These are phyloP conservation scores for Micromonas pusilla DNA, from an alignment of 139 green algal species.

Conservation along the genomic window DNA sequence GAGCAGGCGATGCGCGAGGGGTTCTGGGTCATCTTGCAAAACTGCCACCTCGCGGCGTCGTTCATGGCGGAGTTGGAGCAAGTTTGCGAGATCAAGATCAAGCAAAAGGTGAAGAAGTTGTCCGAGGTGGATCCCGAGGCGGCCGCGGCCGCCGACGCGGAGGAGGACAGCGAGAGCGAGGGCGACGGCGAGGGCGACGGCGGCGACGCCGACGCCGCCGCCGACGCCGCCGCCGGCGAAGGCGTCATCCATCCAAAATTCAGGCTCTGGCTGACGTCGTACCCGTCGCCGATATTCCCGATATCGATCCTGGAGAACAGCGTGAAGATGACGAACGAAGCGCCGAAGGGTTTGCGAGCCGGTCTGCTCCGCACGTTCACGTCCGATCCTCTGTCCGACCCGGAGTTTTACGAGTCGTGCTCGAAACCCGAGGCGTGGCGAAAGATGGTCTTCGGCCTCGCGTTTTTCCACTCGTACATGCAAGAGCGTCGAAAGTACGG, in stretches of 20 bases:
- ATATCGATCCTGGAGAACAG: slow-evolving; percentile 73
- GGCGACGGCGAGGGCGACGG: too few relatives aligned
- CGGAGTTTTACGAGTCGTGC: slow-evolving; percentile 62
- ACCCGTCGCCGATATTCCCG: slow-evolving; percentile 62
- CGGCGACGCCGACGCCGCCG: too few relatives aligned
- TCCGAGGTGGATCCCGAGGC: too few relatives aligned
- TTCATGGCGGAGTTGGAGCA: slow-evolving; percentile 79
- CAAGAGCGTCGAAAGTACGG: slow-evolving; percentile 80
- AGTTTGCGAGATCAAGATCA: slow-evolving; percentile 61
- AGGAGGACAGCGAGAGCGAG: too few relatives aligned
- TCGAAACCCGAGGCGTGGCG: slow-evolving; percentile 56
- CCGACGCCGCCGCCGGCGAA: too few relatives aligned
- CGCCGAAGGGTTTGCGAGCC: slow-evolving; percentile 73
- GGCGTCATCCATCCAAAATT: slow-evolving; percentile 59
- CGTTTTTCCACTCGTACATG: slow-evolving; percentile 79
- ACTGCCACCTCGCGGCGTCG: slow-evolving; percentile 82
- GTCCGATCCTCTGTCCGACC: slow-evolving; percentile 57
- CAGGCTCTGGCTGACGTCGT: slow-evolving; percentile 75
- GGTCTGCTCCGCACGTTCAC: slow-evolving; percentile 62
- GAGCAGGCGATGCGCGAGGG: slow-evolving; percentile 60
- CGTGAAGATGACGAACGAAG: slow-evolving; percentile 86
- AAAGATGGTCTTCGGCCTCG: slow-evolving; percentile 76
- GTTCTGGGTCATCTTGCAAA: slow-evolving; percentile 81
- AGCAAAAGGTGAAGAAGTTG: too few relatives aligned
- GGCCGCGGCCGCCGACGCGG: too few relatives aligned